phyloP scores from a whole-genome alignment of 495 filamentous ascomycete species.

The Aspergillus hancockii region DNA sequence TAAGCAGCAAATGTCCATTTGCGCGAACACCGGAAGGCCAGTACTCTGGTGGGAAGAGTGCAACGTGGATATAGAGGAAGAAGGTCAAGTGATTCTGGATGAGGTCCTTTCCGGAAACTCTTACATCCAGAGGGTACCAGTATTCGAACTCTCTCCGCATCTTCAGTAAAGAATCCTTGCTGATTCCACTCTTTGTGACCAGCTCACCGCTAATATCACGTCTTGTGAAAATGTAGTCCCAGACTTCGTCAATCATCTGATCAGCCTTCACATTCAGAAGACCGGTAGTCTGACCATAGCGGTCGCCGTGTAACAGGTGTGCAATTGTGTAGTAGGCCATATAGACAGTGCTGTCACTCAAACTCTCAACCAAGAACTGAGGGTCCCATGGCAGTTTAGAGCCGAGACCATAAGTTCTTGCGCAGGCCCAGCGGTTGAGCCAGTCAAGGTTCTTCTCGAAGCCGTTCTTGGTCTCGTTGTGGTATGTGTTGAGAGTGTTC shows the following conservation, averaged over 20 bases:
- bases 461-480: conserved; percentile 74
- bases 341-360: conserved; percentile 91
- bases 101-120: conserved; percentile 82
- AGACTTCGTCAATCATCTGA: conserved; percentile 94
- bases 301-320: conserved; percentile 79
- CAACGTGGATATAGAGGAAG: conserved; percentile 92
- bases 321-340: conserved; percentile 97
- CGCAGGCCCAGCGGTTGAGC: conserved; percentile 95
- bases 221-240: conserved; percentile 87
- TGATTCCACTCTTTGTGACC: conserved; percentile 63
- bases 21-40: conserved; percentile 82
- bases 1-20: conserved; percentile 91
- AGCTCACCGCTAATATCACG: conserved; percentile 65
- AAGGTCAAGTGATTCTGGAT: conserved; percentile 93
- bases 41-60: conserved; percentile 81
- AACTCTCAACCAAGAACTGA: conserved; percentile 86
- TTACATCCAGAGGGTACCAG: conserved; percentile 91
- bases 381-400: conserved; percentile 95
- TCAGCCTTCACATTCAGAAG: conserved; percentile 67
- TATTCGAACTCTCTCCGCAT: conserved; percentile 94
- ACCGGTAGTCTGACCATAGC: conserved; percentile 75
- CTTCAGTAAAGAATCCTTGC: conserved; percentile 65
- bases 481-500: conserved; percentile 76
- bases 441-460: conserved; percentile 85
- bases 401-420: conserved; percentile 87